These are phyloP conservation scores for Cytospora mali DNA, from an alignment of 2,329 filamentous ascomycete species.

Conservation along the genomic window DNA sequence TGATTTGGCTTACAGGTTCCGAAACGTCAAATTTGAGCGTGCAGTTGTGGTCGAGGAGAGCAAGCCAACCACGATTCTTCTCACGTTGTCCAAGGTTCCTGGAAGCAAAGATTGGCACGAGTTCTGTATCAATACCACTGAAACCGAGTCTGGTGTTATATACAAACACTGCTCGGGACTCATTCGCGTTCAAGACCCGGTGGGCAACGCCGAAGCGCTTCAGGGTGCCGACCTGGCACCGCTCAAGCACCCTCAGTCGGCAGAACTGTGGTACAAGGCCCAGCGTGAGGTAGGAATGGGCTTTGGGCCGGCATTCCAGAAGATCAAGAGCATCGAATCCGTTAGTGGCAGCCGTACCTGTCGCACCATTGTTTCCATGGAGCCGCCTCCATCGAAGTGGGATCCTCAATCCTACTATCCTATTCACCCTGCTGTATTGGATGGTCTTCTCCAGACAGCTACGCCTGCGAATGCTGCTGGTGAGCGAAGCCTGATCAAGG, in stretches of 20 bases:
- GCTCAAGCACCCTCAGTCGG: neutral
- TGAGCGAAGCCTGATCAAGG: constrained; percentile 28
- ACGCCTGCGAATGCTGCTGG: constrained; percentile 21
- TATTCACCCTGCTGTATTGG: constrained; percentile 33
- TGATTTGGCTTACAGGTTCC: constrained; percentile 30
- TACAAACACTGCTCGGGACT: neutral
- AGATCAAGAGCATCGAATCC: constrained; percentile 22
- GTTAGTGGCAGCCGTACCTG: constrained; percentile 27
- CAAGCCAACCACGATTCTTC: constrained; percentile 5
- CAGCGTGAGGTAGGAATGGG: neutral
- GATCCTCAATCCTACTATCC: constrained; percentile 34
- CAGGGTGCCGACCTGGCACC: neutral
- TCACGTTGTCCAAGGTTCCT: constrained; percentile 20
- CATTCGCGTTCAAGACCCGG: too few relatives aligned
- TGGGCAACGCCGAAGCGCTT: constrained; percentile 3
- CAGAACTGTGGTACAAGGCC: neutral
- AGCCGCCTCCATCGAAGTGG: constrained; percentile 28
- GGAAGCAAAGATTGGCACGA: constrained; percentile 33
- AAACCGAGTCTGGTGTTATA: neutral
- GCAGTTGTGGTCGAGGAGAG: constrained; percentile 33
- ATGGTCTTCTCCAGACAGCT: constrained; percentile 31
- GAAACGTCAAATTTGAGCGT: constrained; percentile 30
- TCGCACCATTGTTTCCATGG: constrained; percentile 27
- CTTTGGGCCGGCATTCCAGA: neutral
- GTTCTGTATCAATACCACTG: constrained; percentile 31